Conservation (phyloP, 495 filamentous ascomycete species). For the Podospora sp. region DNA sequence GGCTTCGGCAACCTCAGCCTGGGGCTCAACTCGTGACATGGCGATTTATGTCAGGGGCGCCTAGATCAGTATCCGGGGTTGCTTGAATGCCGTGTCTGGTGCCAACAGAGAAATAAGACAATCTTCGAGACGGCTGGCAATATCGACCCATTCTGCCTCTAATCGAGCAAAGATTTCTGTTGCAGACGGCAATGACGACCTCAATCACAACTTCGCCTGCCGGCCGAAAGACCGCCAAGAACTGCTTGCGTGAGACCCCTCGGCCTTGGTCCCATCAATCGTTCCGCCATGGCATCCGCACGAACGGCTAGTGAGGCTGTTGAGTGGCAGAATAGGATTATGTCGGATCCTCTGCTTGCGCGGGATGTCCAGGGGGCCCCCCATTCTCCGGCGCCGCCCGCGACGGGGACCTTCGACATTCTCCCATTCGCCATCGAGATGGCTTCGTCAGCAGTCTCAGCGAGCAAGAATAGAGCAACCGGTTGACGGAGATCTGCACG, state of each 20-base stretch:
- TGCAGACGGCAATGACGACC: constrained; percentile 20
- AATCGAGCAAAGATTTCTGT: constrained; percentile 14
- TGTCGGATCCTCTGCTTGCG: constrained; percentile 24
- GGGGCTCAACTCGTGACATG: constrained; percentile 22
- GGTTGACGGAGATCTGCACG: constrained; percentile 16
- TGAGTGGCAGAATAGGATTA: constrained; percentile 26
- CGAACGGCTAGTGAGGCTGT: constrained; percentile 33
- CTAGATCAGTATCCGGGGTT: too few species aligned
- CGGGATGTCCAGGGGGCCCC: constrained; percentile 29
- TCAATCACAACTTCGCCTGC: constrained; percentile 24
- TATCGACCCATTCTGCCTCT: constrained; percentile 34
- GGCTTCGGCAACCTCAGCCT: constrained; percentile 4
- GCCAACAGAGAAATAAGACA: constrained; percentile 10
- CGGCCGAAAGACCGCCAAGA: constrained; percentile 24
- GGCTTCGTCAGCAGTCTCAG: constrained; percentile 11
- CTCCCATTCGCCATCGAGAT: not conserved
- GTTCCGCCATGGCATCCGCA: constrained; percentile 28
- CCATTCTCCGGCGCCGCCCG: constrained; percentile 17
- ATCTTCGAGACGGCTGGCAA: constrained; percentile 30
- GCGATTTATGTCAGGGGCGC: constrained; percentile 25
- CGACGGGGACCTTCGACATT: constrained; percentile 1
- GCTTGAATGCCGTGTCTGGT: constrained; percentile 16
- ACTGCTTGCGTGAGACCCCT: constrained; percentile 14
- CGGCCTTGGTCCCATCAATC: constrained; percentile 27
- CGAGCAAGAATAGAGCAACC: not conserved